These are phyloP conservation scores for Neonectria sp. DNA, from an alignment of 2,329 filamentous ascomycete genomes.

Conservation along the genomic window DNA sequence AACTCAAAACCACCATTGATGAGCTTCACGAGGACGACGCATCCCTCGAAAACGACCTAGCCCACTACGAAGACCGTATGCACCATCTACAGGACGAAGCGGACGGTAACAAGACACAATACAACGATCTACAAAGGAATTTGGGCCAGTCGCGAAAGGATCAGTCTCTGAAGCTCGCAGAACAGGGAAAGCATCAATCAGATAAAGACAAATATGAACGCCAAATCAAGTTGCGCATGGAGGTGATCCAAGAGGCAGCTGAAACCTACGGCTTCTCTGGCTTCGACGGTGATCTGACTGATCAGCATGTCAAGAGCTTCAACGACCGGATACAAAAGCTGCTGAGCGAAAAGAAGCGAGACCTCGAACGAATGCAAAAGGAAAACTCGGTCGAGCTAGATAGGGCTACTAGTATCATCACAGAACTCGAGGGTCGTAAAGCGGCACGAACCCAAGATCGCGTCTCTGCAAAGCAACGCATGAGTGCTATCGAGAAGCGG, in stretches of 20 bases:
- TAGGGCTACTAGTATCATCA: slow-evolving; percentile 79
- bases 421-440: slow-evolving; percentile 81
- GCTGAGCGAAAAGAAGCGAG: slow-evolving; percentile 82
- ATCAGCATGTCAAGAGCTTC: slow-evolving; percentile 82
- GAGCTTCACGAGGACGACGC: slow-evolving; percentile 85
- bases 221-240: slow-evolving; percentile 79
- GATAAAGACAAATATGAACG: slow-evolving; percentile 90
- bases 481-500: slow-evolving; percentile 80
- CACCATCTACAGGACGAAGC: slow-evolving; percentile 75
- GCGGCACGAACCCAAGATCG: slow-evolving; percentile 82
- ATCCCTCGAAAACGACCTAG: slow-evolving; percentile 78
- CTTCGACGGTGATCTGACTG: slow-evolving; percentile 84
- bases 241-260: slow-evolving; percentile 84
- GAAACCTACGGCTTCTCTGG: slow-evolving; percentile 84
- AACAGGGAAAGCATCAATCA: slow-evolving; percentile 85
- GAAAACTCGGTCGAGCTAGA: slow-evolving; percentile 83
- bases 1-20: slow-evolving; percentile 80
- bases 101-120: slow-evolving; percentile 74
- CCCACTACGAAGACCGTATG: slow-evolving; percentile 85
- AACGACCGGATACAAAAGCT: slow-evolving; percentile 83
- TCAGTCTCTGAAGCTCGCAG: slow-evolving; percentile 69
- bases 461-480: slow-evolving; percentile 79
- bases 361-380: slow-evolving; percentile 81
- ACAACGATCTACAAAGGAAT: slow-evolving; percentile 73
- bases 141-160: slow-evolving; percentile 61